phyloP scores from a whole-genome alignment of 305 asterid species.

The Caryopteris hybrid region DNA sequence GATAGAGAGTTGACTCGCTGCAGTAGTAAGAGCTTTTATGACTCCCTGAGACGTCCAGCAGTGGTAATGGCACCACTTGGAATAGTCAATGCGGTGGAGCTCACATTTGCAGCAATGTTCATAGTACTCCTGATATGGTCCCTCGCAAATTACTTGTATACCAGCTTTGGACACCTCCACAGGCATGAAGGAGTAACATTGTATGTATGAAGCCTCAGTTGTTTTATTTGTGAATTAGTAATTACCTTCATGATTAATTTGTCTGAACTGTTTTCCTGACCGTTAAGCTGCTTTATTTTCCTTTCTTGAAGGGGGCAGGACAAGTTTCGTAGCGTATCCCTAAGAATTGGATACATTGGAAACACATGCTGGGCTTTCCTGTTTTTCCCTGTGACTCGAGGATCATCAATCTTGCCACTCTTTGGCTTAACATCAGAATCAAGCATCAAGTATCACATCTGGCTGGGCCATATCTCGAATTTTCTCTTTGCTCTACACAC shows the following conservation, averaged over 20 bases:
- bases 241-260: no score
- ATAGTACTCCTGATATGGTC: slow-evolving; percentile 57
- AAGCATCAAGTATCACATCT: slow-evolving; percentile 82
- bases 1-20: not conserved
- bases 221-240: no score
- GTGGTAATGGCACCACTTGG: slow-evolving; percentile 53
- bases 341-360: slow-evolving; percentile 59
- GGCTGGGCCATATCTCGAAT: slow-evolving; percentile 70
- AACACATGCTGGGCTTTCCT: slow-evolving; percentile 52
- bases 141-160: slow-evolving; percentile 39
- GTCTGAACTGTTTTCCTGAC: no score
- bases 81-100: slow-evolving; percentile 50
- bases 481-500: slow-evolving; percentile 57
- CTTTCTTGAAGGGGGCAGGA: slow-evolving; percentile 42
- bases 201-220: slow-evolving; percentile 19
- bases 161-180: slow-evolving; percentile 43
- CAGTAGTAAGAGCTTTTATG: slow-evolving; percentile 26
- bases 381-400: slow-evolving; percentile 77
- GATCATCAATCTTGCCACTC: slow-evolving; percentile 65
- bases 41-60: slow-evolving; percentile 36
- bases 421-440: slow-evolving; percentile 73
- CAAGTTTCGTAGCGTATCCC: slow-evolving; percentile 50
- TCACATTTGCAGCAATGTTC: slow-evolving; percentile 49
- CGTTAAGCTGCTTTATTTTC: not conserved
- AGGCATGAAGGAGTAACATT: slow-evolving; percentile 44